phyloP scores from a whole-genome alignment of 2,329 filamentous ascomycete genomes.

The Neopestalotiopsis sp. region DNA sequence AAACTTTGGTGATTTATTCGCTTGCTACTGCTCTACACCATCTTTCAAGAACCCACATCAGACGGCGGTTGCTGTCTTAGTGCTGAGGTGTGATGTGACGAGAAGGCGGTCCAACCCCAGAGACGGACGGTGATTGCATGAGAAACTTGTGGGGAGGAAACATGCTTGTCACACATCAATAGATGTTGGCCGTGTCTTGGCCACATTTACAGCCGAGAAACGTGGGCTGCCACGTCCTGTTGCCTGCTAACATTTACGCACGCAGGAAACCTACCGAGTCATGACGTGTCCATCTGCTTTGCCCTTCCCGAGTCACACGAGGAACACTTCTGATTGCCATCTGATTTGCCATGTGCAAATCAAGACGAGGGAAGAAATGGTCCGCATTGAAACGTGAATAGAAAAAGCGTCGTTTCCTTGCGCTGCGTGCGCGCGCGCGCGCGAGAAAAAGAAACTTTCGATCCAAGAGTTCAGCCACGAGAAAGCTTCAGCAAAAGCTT shows the following conservation, averaged over 20 bases:
- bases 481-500: conserved; percentile 1
- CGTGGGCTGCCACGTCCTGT: background rate
- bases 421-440: background rate
- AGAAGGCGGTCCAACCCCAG: background rate
- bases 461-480: background rate
- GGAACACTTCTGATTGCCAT: background rate
- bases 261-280: background rate
- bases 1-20: background rate
- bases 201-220: background rate
- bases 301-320: background rate
- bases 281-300: background rate
- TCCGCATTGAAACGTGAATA: background rate
- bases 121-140: background rate
- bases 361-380: background rate
- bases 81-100: background rate
- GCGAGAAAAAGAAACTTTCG: background rate
- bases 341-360: background rate
- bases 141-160: background rate
- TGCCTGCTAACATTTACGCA: background rate
- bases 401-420: too few relatives aligned
- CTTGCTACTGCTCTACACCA: background rate
- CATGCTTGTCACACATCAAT: background rate
- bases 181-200: background rate
- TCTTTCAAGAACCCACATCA: background rate
- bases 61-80: background rate